These are phyloP conservation scores for Calophaca sinica DNA, from an alignment of 306 rosid species.

Conservation along the genomic window DNA sequence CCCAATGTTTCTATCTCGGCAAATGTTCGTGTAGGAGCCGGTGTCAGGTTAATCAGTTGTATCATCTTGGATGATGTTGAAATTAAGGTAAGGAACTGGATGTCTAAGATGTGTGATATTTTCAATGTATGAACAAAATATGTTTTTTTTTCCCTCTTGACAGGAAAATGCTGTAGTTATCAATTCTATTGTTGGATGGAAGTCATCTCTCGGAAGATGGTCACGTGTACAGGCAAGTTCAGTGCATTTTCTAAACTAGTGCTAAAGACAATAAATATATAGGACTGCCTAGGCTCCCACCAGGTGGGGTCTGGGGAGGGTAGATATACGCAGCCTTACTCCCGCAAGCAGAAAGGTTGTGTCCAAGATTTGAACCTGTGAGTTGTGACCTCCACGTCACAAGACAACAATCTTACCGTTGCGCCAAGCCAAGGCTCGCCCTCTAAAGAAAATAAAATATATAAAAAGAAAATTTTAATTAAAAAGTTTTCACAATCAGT, in stretches of 20 bases:
- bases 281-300: neutral
- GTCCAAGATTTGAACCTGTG: too few species aligned
- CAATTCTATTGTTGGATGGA: conserved; percentile 95
- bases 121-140: conserved; percentile 25
- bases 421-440: too few species aligned
- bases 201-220: conserved; percentile 93
- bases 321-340: too few species aligned
- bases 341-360: too few species aligned
- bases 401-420: too few species aligned
- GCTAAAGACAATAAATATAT: conserved; percentile 9
- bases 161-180: conserved; percentile 90
- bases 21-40: conserved; percentile 92
- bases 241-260: conserved; percentile 11
- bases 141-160: conserved; percentile 41
- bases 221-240: conserved; percentile 88
- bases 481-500: neutral
- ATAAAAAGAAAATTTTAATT: neutral
- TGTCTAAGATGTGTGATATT: neutral
- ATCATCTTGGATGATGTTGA: conserved; percentile 87
- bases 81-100: conserved; percentile 67
- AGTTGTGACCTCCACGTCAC: too few species aligned
- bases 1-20: conserved; percentile 96
- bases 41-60: conserved; percentile 86
- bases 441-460: too few species aligned
- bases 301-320: too few species aligned